Percentiles rank a stretch among this genome's conserved stretches.
Conservation (phyloP, 352 stramenopile genomes). For the Phytopythium vexans region DNA sequence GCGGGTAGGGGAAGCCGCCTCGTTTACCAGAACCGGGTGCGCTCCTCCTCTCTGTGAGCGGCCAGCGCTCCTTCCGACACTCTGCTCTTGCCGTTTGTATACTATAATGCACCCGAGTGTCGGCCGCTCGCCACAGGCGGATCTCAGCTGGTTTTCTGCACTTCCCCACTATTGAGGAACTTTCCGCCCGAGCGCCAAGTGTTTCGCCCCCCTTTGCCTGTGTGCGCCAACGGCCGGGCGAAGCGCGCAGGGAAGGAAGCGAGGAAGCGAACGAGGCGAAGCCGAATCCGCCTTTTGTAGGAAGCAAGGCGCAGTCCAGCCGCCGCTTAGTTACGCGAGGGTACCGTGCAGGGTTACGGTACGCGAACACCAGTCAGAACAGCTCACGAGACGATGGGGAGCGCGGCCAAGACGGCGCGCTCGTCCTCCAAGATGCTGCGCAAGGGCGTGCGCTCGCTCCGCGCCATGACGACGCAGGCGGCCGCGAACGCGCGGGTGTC, state of each 20-base stretch:
- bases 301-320: no score
- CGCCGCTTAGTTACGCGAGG: no score
- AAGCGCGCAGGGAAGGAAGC: not conserved
- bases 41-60: not conserved
- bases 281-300: no score
- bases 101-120: not conserved
- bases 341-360: no score
- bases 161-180: slow-evolving; percentile 18
- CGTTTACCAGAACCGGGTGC: not conserved
- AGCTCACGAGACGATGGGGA: slow-evolving; percentile 4
- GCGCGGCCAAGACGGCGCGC: slow-evolving; percentile 5
- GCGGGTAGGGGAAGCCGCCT: not conserved
- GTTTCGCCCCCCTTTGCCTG: not conserved
- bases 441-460: slow-evolving; percentile 25
- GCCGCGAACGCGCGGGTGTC: slow-evolving; percentile 16
- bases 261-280: not conserved
- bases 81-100: not conserved
- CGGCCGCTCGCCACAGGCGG: not conserved
- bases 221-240: not conserved
- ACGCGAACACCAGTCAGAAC: no score
- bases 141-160: not conserved
- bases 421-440: slow-evolving; percentile 23
- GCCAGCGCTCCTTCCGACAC: slow-evolving; percentile 1
- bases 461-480: slow-evolving; percentile 23
- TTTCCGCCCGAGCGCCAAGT: slow-evolving; percentile 24